These are phyloP conservation scores for Candida nonsorbophila DNA, from an alignment of 805 yeast species.

Conservation along the genomic window DNA sequence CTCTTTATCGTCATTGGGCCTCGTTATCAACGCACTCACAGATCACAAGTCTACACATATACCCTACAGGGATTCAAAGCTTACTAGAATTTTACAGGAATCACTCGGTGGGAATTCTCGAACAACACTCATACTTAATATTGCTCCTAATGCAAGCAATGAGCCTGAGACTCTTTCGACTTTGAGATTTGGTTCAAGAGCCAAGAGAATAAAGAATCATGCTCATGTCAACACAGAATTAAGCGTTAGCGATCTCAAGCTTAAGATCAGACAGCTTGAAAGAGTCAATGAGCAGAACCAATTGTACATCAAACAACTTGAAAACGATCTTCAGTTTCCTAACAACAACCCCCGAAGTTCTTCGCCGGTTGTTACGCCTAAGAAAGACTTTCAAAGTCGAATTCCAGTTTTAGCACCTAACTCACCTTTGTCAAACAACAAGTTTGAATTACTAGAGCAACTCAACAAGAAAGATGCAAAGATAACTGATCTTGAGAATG, in stretches of 20 bases:
- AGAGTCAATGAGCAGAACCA: constrained; percentile 22
- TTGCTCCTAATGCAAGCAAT: constrained; percentile 75
- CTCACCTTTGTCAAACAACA: constrained; percentile 5
- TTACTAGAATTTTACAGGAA: constrained; percentile 70
- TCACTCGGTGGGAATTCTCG: constrained; percentile 85
- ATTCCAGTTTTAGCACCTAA: constrained; percentile 5
- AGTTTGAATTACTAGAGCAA: constrained; percentile 12
- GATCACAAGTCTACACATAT: constrained; percentile 67
- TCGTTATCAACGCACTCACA: constrained; percentile 74
- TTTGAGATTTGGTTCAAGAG: constrained; percentile 81
- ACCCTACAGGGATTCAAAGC: constrained; percentile 81
- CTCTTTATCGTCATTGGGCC: constrained; percentile 72
- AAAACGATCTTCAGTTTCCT: constrained; percentile 10
- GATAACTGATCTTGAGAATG: constrained; percentile 25
- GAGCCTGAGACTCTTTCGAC: constrained; percentile 84
- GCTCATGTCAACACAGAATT: constrained; percentile 62
- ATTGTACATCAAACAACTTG: constrained; percentile 33
- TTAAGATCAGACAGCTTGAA: constrained; percentile 30
- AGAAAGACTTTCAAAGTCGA: constrained; percentile 8
- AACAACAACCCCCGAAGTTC: not conserved
- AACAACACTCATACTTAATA: constrained; percentile 81
- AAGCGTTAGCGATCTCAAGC: constrained; percentile 43
- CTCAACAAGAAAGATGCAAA: constrained; percentile 21
- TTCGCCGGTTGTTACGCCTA: constrained; percentile 7
- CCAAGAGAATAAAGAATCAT: constrained; percentile 69